Conservation (phyloP, 495 filamentous ascomycete genomes). For the Penicillium silybi region DNA sequence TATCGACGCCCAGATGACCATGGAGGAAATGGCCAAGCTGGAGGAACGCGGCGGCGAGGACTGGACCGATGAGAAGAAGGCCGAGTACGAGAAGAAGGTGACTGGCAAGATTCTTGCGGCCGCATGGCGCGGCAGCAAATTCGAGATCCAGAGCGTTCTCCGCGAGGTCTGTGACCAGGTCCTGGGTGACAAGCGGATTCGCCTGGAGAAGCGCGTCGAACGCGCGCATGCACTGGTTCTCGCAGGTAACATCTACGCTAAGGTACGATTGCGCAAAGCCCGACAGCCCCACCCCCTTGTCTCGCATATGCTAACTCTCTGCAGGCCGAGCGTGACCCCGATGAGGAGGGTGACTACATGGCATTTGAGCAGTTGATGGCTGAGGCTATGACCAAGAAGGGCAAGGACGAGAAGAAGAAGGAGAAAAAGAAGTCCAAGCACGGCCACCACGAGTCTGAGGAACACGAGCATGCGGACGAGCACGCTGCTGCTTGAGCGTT, state of each 20-base stretch:
- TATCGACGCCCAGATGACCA: slow-evolving; percentile 96
- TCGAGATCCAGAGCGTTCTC: slow-evolving; percentile 95
- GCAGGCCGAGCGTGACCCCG: slow-evolving; percentile 84
- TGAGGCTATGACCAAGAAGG: slow-evolving; percentile 91
- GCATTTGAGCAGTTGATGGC: slow-evolving; percentile 98
- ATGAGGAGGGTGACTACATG: slow-evolving; percentile 98
- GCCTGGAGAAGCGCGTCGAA: slow-evolving; percentile 80
- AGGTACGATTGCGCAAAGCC: slow-evolving; percentile 51
- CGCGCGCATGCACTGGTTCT: slow-evolving; percentile 84
- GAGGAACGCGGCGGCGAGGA: slow-evolving; percentile 95
- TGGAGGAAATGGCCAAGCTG: slow-evolving; percentile 97
- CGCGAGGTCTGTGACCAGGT: slow-evolving; percentile 78
- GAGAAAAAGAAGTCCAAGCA: slow-evolving; percentile 54
- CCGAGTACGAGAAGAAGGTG: slow-evolving; percentile 91
- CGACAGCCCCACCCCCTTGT: neutral
- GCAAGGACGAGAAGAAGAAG: slow-evolving; percentile 73
- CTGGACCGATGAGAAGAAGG: slow-evolving; percentile 97
- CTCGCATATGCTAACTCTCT: slow-evolving; percentile 2
- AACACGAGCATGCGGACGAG: slow-evolving; percentile 3
- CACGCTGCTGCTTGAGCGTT: slow-evolving; percentile 11
- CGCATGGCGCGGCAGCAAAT: slow-evolving; percentile 95
- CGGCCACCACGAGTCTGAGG: slow-evolving; percentile 10
- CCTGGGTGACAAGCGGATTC: slow-evolving; percentile 74
- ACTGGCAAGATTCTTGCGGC: slow-evolving; percentile 99
- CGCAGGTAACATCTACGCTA: slow-evolving; percentile 80